Evolutionary conservation across 176 grass and related monocot genomes (phyloP).

Genomic region (Puya raimondii): DNA sequence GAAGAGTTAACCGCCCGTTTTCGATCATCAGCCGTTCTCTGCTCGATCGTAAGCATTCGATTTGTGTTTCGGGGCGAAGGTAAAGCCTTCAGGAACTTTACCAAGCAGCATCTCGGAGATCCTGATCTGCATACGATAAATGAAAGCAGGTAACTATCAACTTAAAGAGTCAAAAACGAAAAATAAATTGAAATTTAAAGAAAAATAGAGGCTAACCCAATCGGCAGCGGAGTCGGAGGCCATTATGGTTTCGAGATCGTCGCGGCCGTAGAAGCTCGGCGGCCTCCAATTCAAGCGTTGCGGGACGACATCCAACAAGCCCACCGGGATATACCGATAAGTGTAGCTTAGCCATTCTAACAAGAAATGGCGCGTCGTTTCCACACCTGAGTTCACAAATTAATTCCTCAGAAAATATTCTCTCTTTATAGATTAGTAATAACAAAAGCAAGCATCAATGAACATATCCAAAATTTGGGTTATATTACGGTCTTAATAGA

Average conservation of each 20-base stretch:
- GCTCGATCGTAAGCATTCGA: slow-evolving; percentile 88
- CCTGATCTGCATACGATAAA: slow-evolving; percentile 40
- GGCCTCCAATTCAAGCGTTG: slow-evolving; percentile 84
- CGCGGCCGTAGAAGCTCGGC: slow-evolving; percentile 62
- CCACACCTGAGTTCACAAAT: slow-evolving; percentile 38
- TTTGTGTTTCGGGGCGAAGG: slow-evolving; percentile 79
- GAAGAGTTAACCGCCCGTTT: background rate
- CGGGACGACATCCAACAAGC: slow-evolving; percentile 69
- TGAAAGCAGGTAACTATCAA: background rate
- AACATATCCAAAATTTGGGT: background rate
- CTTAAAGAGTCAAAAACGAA: background rate
- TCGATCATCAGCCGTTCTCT: slow-evolving; percentile 60
- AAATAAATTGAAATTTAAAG: background rate
- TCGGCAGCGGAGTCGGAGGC: slow-evolving; percentile 88
- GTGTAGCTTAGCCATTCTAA: slow-evolving; percentile 91
- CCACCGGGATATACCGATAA: slow-evolving; percentile 67
- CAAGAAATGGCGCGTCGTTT: slow-evolving; percentile 84
- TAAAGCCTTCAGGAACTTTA: slow-evolving; percentile 83
- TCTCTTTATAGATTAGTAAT: background rate
- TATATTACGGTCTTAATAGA: no score
- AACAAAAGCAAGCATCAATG: background rate
- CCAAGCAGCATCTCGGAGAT: slow-evolving; percentile 91
- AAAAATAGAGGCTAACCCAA: slow-evolving; percentile 42
- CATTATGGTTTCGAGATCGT: slow-evolving; percentile 96
- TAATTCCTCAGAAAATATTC: background rate